Evolutionary conservation across 1,139 yeast genomes (phyloP).

Genomic region (Candida mesenterica): DNA sequence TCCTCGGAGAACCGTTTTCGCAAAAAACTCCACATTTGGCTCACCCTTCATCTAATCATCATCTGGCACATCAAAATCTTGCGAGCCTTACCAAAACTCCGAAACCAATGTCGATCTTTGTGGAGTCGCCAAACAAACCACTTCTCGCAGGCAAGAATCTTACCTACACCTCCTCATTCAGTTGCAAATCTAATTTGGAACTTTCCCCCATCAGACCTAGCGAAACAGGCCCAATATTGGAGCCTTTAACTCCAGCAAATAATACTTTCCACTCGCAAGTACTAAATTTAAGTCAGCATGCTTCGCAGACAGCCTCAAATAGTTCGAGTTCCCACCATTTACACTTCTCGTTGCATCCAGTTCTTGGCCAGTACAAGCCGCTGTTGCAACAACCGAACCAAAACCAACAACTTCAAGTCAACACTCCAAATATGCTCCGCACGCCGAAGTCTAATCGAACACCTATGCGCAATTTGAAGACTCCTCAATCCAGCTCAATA

Average conservation of each 20-base stretch:
- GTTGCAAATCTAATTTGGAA: conserved; percentile 63
- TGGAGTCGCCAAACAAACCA: conserved; percentile 41
- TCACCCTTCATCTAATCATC: not conserved
- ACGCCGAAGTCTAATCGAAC: conserved; percentile 40
- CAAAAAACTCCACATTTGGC: conserved; percentile 4
- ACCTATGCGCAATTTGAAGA: conserved; percentile 38
- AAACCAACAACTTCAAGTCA: conserved; percentile 5
- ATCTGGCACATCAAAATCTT: not conserved
- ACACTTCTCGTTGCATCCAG: conserved; percentile 9
- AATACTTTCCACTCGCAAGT: conserved; percentile 22
- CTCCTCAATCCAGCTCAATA: conserved; percentile 45
- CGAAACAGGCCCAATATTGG: conserved; percentile 63
- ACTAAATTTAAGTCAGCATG: conserved; percentile 5
- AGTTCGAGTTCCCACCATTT: conserved; percentile 3
- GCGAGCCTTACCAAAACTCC: conserved; percentile 13
- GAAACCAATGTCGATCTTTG: conserved; percentile 5
- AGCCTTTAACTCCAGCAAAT: conserved; percentile 50
- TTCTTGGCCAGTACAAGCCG: conserved; percentile 9
- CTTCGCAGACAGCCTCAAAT: conserved; percentile 13
- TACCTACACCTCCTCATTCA: conserved; percentile 58
- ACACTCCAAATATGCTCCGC: conserved; percentile 9
- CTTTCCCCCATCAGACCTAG: conserved; percentile 56
- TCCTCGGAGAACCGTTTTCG: conserved; percentile 15
- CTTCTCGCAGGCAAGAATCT: conserved; percentile 43
- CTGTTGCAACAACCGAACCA: conserved; percentile 6